Evolutionary conservation across 2,329 filamentous ascomycete genomes (phyloP), one percentile per base, ranked within the genome.

Genomic region (Calonectria multiphialidica): DNA sequence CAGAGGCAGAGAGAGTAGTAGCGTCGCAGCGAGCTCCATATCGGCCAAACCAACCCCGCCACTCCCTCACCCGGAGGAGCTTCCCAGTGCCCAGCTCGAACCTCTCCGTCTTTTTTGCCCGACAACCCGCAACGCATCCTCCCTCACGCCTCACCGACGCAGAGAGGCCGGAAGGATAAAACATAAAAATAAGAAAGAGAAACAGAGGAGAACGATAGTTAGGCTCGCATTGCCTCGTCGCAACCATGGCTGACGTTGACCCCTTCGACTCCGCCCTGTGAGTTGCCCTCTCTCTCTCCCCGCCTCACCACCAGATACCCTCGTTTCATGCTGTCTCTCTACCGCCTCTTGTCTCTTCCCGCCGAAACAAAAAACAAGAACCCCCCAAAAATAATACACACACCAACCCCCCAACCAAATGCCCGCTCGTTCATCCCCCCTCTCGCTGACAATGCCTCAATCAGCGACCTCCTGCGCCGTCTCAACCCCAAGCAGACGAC

Each of bases 401-500:
- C 47, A 7, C 45, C 13, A 1, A 7, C 4, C 10, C 23, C 25
- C 28, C 28, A 35, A 21, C 25, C 28, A 28, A 35, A 21, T 12
- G 28, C 50, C 13, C 3, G 5, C 4, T 25, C 28, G 23, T 30
- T 9, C 47, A 23, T 50, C 25, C 21, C 21, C 21, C 15, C 21
- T 61, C 21, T 61, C 28, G 35, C 68, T 70, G 59, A 70, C 71
- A 30, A 67, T 30, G 6, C 13, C 25, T 8, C 33, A 5, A 42
- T 44, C 62, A 98, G 97, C 82, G 97, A 99, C 88, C 96, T 99
- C 83, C 96, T 99, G 85, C 96, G 97, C 80, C 97, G 97, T 76
- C 93, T 99, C 74, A 97, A 98, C 87, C 97, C 97, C 50, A 97
- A 97, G 84, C 92, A 97, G 86, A 98, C 96, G 68, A 90, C 95